Evolutionary conservation across 1,284 basidiomycete species (phyloP).

Genomic region (Tilletiaria anomala): DNA sequence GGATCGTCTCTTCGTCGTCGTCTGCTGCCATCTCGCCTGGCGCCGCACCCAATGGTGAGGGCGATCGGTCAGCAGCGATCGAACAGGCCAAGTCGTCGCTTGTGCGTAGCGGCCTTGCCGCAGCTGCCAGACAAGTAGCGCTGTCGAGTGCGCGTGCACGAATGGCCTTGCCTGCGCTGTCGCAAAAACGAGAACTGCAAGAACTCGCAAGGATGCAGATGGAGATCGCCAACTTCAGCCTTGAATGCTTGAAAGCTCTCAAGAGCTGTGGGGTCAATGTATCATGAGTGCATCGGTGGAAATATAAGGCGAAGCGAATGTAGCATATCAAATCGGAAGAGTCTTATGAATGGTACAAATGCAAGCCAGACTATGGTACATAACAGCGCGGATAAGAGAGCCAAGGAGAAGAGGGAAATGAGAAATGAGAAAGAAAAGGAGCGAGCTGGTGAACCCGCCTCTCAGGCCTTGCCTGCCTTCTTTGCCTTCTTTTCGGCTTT

Average conservation of each 20-base stretch:
- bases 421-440: neutral
- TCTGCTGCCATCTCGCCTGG: neutral
- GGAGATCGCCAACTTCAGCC: slow-evolving; percentile 1
- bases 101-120: neutral
- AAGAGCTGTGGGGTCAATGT: too few species aligned
- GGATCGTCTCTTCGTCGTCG: too few species aligned
- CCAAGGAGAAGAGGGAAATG: neutral
- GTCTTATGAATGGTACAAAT: too few species aligned
- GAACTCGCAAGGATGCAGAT: neutral
- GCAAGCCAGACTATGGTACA: neutral
- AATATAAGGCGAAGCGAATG: too few species aligned
- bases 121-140: neutral
- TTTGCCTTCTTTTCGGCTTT: slow-evolving; percentile 3
- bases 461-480: slow-evolving; percentile 1
- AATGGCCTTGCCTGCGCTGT: neutral
- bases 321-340: too few species aligned
- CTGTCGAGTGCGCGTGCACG: neutral
- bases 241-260: slow-evolving; percentile 1
- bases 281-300: too few species aligned
- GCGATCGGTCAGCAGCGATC: neutral
- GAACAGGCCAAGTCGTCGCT: neutral
- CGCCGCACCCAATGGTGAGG: neutral
- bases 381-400: neutral
- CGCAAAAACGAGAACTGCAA: neutral
- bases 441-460: neutral